These are phyloP conservation scores for Dispira parvispora DNA, from an alignment of 192 early-diverging fungal genomes.

Conservation along the genomic window DNA sequence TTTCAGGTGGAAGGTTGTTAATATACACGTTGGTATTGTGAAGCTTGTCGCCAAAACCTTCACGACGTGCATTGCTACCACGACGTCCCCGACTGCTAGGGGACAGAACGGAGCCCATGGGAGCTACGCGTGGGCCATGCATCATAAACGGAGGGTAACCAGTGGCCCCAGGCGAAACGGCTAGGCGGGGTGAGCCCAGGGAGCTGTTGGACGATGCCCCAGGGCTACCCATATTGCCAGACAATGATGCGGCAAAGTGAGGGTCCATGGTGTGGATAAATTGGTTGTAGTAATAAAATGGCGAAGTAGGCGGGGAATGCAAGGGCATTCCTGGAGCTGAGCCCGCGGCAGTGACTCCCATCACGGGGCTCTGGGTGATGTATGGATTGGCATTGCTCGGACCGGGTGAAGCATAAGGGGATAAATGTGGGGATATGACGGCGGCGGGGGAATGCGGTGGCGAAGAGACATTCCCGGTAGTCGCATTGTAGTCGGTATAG, in stretches of 20 bases:
- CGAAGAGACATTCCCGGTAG: background rate
- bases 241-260: background rate
- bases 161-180: background rate
- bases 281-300: constrained; percentile 10
- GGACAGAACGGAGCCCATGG: background rate
- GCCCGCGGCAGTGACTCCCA: background rate
- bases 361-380: constrained; percentile 5
- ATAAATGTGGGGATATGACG: background rate
- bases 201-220: background rate
- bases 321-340: background rate
- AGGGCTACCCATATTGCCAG: background rate
- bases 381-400: background rate
- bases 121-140: background rate
- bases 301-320: constrained; percentile 10
- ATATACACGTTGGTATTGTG: constrained; percentile 65
- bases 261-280: constrained; percentile 6
- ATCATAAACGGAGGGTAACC: background rate
- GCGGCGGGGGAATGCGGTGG: background rate
- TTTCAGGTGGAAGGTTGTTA: constrained; percentile 45
- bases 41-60: background rate
- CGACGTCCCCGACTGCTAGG: background rate
- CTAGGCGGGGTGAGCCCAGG: background rate
- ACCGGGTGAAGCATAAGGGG: constrained; percentile 8
- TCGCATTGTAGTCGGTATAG: background rate
- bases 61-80: too few relatives aligned